Percentiles rank a stretch among this genome's conserved stretches.
phyloP scores from a whole-genome alignment of 352 stramenopile species.

The Phytophthora tentaculata region DNA sequence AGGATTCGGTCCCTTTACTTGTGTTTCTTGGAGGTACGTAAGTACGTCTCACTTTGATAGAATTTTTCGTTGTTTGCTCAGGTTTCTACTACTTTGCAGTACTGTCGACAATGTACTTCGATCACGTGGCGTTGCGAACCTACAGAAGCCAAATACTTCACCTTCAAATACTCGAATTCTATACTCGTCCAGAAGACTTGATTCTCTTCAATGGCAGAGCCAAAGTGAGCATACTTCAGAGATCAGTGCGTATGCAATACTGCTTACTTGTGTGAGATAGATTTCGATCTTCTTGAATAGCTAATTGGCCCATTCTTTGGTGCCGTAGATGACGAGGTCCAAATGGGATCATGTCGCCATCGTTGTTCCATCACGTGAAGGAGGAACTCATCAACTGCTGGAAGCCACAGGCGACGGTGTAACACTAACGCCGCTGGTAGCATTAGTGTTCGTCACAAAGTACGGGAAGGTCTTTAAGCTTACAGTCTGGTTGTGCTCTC shows the following conservation, averaged over 20 bases:
- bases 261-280: too few species aligned
- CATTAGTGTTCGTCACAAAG: too few species aligned
- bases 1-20: constrained; percentile 51
- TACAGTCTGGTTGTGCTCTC: too few species aligned
- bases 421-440: constrained; percentile 57
- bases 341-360: constrained; percentile 76
- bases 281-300: not conserved
- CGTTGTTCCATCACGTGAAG: constrained; percentile 41
- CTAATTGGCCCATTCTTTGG: not conserved
- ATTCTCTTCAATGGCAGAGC: constrained; percentile 67
- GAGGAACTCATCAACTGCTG: constrained; percentile 43
- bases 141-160: constrained; percentile 57
- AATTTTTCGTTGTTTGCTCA: not conserved
- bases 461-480: too few species aligned
- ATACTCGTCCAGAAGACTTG: constrained; percentile 55
- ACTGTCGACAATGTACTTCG: constrained; percentile 39
- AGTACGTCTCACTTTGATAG: constrained; percentile 23
- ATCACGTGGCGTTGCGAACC: constrained; percentile 37
- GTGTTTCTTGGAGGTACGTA: constrained; percentile 71
- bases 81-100: constrained; percentile 18
- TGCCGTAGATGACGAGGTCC: constrained; percentile 50
- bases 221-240: constrained; percentile 50
- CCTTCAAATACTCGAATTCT: constrained; percentile 63
- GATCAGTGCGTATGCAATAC: constrained; percentile 40
- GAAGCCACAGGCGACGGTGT: constrained; percentile 74